Conservation (phyloP, 1,284 basidiomycete species). For the Agroathelia rolfsii region DNA sequence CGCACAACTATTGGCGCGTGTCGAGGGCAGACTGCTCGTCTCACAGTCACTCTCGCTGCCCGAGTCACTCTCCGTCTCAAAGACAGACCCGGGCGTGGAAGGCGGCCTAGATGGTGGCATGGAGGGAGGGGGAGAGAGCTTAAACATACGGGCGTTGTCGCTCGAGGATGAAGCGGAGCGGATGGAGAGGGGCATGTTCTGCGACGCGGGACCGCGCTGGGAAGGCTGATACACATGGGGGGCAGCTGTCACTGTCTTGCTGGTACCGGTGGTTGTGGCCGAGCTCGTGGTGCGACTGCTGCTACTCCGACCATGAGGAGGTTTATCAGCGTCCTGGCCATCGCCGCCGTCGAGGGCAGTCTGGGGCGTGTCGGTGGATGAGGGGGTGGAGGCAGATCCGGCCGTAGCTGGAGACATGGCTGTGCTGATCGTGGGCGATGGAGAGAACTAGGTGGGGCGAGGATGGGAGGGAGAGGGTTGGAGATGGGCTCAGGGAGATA, state of each 20-base stretch:
- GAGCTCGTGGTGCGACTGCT: too few relatives aligned
- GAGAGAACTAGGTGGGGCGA: constrained; percentile 10
- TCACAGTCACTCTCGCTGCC: too few relatives aligned
- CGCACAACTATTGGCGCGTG: constrained; percentile 38
- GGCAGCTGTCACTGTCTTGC: constrained; percentile 1
- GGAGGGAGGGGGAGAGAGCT: constrained; percentile 21
- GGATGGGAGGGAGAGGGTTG: constrained; percentile 1
- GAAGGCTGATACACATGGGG: constrained; percentile 15
- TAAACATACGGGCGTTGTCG: constrained; percentile 20
- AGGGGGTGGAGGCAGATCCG: constrained; percentile 32
- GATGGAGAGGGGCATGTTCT: too few relatives aligned
- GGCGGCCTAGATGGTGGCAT: constrained; percentile 9
- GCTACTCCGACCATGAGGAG: constrained; percentile 29
- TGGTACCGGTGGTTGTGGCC: constrained; percentile 11
- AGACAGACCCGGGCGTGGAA: too few relatives aligned
- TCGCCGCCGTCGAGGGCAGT: constrained; percentile 48
- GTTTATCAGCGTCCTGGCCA: constrained; percentile 52
- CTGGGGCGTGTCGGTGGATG: constrained; percentile 39
- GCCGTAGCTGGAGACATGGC: constrained; percentile 6
- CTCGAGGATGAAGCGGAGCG: constrained; percentile 21
- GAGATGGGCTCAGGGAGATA: too few relatives aligned
- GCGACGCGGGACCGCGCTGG: constrained; percentile 46
- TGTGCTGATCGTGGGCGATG: too few relatives aligned
- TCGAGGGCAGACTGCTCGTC: constrained; percentile 55
- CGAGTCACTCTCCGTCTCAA: constrained; percentile 47